phyloP scores from a whole-genome alignment of 148 eudicot species.

The Suaeda aralocaspica region DNA sequence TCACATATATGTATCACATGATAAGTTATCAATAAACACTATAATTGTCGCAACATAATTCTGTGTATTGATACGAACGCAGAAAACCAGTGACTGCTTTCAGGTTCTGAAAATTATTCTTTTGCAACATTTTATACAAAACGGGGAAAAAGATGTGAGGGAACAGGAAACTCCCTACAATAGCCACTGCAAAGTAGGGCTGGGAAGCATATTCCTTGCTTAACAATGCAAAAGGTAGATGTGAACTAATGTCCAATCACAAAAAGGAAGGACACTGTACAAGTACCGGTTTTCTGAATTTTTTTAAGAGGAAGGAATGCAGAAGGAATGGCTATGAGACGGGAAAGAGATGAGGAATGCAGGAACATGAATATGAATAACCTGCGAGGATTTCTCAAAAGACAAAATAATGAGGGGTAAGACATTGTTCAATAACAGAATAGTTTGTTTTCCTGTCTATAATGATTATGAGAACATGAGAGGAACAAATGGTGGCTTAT shows the following conservation, averaged over 20 bases:
- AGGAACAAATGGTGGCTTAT: constrained; percentile 29
- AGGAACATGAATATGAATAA: constrained; percentile 1
- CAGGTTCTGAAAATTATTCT: constrained; percentile 10
- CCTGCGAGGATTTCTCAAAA: constrained; percentile 11
- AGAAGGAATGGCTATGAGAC: neutral
- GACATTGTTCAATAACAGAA: constrained; percentile 8
- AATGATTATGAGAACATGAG: constrained; percentile 18
- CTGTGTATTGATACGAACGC: constrained; percentile 8
- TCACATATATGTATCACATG: constrained; percentile 13
- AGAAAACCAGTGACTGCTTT: constrained; percentile 17
- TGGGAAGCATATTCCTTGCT: constrained; percentile 8
- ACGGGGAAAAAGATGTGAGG: neutral
- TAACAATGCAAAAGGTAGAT: neutral
- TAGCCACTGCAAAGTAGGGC: neutral
- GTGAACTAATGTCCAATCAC: neutral
- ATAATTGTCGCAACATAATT: constrained; percentile 15
- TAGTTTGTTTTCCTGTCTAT: constrained; percentile 2
- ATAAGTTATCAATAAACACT: constrained; percentile 14
- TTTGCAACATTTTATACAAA: constrained; percentile 3
- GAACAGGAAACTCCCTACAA: constrained; percentile 12
- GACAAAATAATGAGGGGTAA: constrained; percentile 9
- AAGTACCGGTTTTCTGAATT: neutral
- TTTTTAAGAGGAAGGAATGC: neutral
- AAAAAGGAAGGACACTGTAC: constrained; percentile 1
- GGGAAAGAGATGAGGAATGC: neutral